These are phyloP conservation scores for Alopecurus myosuroides DNA, from an alignment of 176 grass and related monocot genomes.

Conservation along the genomic window DNA sequence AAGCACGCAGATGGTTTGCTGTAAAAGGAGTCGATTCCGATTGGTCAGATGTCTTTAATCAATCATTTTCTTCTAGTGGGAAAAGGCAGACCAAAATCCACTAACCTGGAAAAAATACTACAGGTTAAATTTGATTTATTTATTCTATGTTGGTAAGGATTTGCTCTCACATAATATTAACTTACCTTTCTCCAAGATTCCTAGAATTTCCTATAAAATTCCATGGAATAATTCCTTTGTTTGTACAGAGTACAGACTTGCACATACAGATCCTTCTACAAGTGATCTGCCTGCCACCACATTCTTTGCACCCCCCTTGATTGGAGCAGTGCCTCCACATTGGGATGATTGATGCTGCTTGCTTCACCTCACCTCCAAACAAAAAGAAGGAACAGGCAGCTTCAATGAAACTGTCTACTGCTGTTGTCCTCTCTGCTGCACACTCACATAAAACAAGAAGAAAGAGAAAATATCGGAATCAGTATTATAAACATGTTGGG, in stretches of 20 bases:
- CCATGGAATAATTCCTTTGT: not conserved
- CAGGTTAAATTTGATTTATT: not conserved
- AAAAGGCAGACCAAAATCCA: not conserved
- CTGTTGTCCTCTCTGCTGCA: slow-evolving; percentile 44
- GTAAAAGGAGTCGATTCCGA: not conserved
- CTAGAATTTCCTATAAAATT: not conserved
- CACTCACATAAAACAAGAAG: slow-evolving; percentile 23
- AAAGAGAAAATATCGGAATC: slow-evolving; percentile 31
- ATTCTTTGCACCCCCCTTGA: slow-evolving; percentile 18
- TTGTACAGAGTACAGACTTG: not conserved
- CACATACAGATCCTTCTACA: not conserved
- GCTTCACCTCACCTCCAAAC: slow-evolving; percentile 38
- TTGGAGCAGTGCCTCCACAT: slow-evolving; percentile 39
- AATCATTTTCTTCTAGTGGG: slow-evolving; percentile 8
- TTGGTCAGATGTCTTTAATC: not conserved
- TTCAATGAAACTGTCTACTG: slow-evolving; percentile 46
- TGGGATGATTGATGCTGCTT: slow-evolving; percentile 34
- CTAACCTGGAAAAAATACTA: not conserved
- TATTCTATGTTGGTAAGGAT: not conserved
- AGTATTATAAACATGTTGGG: slow-evolving; percentile 53
- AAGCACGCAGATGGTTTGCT: not conserved
- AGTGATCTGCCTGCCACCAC: slow-evolving; percentile 3
- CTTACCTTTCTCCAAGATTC: no score
- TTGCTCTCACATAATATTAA: not conserved
- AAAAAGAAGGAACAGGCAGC: slow-evolving; percentile 51